Evolutionary conservation across 2,329 filamentous ascomycete genomes (phyloP).

Genomic region (Xylariaceae sp.): DNA sequence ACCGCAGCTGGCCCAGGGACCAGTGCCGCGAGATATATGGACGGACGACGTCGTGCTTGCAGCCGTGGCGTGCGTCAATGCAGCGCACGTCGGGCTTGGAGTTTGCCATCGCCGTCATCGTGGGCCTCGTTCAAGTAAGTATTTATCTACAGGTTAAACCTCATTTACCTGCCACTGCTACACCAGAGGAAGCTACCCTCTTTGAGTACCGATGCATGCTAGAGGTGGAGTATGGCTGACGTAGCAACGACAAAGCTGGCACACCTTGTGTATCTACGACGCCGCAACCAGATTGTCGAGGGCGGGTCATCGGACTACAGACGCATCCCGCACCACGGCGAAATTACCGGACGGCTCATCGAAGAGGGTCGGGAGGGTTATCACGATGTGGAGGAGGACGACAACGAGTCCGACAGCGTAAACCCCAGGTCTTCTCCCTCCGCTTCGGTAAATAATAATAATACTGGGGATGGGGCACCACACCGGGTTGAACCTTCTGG

Average conservation of each 20-base stretch:
- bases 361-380: conserved; percentile 14
- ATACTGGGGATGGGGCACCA: conserved; percentile 8
- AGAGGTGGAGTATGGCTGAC: too few relatives aligned
- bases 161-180: background rate
- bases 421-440: conserved; percentile 2
- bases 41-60: conserved; percentile 44
- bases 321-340: conserved; percentile 7
- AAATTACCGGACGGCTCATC: conserved; percentile 17
- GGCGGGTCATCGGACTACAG: conserved; percentile 8
- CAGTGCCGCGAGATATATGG: conserved; percentile 42
- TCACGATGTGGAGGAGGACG: conserved; percentile 14
- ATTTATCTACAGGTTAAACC: background rate
- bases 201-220: too few relatives aligned
- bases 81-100: conserved; percentile 49
- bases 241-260: conserved; percentile 19
- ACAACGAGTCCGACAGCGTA: background rate
- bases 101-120: conserved; percentile 47
- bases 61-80: conserved; percentile 51
- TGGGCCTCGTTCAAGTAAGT: conserved; percentile 52
- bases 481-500: conserved; percentile 15
- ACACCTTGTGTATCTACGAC: conserved; percentile 24
- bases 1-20: background rate
- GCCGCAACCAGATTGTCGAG: conserved; percentile 6
- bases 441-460: conserved; percentile 9
- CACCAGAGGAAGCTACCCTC: too few relatives aligned